Conservation (phyloP, 2,329 filamentous ascomycete species). For the Exutisphaerella laricina region DNA sequence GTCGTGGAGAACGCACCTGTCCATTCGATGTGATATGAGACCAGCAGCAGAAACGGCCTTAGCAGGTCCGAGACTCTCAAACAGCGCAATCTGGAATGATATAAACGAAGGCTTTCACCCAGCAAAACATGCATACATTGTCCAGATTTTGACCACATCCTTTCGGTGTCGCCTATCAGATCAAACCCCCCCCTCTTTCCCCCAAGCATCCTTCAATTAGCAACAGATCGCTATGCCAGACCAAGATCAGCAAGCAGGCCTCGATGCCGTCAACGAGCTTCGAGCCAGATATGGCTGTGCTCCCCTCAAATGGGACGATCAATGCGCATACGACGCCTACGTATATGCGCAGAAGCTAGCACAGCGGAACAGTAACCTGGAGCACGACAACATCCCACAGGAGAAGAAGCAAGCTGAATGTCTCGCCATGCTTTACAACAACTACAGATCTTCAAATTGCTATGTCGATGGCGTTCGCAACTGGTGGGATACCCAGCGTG, state of each 20-base stretch:
- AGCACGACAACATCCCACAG: neutral
- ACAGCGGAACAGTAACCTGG: neutral
- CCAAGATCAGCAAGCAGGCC: neutral
- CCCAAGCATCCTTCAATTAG: no score
- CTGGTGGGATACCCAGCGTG: neutral
- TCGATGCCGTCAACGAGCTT: neutral
- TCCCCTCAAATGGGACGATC: neutral
- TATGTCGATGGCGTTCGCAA: neutral
- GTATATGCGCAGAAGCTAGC: neutral
- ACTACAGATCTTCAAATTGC: neutral
- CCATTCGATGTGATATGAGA: no score
- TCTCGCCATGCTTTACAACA: slow-evolving; percentile 2
- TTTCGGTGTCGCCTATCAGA: no score
- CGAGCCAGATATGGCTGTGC: neutral
- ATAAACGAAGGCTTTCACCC: no score
- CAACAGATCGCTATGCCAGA: neutral
- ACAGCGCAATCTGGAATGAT: no score
- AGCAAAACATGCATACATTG: no score
- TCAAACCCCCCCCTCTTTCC: no score
- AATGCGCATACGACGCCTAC: neutral
- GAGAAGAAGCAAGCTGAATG: neutral
- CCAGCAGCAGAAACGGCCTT: no score
- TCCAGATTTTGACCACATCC: no score
- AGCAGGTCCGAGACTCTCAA: no score
- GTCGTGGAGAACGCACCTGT: no score